Conservation (phyloP, 1,139 yeast genomes). For the Yamadazyma dushanensis region DNA sequence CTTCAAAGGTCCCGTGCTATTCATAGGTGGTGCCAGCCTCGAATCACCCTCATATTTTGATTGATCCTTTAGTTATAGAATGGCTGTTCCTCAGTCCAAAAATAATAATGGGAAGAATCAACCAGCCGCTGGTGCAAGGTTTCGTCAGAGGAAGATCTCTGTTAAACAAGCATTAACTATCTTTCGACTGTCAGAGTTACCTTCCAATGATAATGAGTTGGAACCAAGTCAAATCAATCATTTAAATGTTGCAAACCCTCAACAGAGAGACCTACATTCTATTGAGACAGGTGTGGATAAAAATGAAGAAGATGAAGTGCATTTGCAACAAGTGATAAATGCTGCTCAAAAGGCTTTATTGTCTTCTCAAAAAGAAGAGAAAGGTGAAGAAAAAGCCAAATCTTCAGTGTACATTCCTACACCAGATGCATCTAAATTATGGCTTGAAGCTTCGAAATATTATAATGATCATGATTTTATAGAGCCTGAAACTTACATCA, state of each 20-base stretch:
- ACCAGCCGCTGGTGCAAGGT: slow-evolving; percentile 60
- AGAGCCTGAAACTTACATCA: slow-evolving; percentile 79
- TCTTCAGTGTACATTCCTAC: slow-evolving; percentile 84
- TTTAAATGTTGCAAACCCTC: slow-evolving; percentile 38
- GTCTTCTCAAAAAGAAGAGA: slow-evolving; percentile 26
- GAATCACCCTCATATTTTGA: not conserved
- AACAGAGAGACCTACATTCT: slow-evolving; percentile 83
- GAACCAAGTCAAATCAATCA: slow-evolving; percentile 50
- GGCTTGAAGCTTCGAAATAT: slow-evolving; percentile 75
- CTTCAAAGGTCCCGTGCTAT: no score
- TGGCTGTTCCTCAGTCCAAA: slow-evolving; percentile 34
- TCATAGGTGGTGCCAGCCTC: no score
- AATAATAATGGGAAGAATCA: slow-evolving; percentile 32
- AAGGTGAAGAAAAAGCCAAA: slow-evolving; percentile 30
- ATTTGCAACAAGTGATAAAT: slow-evolving; percentile 85
- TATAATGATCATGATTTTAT: slow-evolving; percentile 62
- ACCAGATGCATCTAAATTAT: slow-evolving; percentile 86
- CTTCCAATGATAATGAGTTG: slow-evolving; percentile 63
- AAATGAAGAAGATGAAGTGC: slow-evolving; percentile 96
- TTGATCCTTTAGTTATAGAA: slow-evolving; percentile 5
- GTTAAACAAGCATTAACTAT: slow-evolving; percentile 88
- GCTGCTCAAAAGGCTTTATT: slow-evolving; percentile 67
- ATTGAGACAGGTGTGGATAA: slow-evolving; percentile 98
- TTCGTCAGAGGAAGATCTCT: slow-evolving; percentile 88
- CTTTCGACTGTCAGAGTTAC: slow-evolving; percentile 74